A percentile compares a stretch with the other conserved stretches of the same genome.
These are phyloP conservation scores for Chlamydomonas eustigma DNA, from an alignment of 139 green algal genomes.

Conservation along the genomic window DNA sequence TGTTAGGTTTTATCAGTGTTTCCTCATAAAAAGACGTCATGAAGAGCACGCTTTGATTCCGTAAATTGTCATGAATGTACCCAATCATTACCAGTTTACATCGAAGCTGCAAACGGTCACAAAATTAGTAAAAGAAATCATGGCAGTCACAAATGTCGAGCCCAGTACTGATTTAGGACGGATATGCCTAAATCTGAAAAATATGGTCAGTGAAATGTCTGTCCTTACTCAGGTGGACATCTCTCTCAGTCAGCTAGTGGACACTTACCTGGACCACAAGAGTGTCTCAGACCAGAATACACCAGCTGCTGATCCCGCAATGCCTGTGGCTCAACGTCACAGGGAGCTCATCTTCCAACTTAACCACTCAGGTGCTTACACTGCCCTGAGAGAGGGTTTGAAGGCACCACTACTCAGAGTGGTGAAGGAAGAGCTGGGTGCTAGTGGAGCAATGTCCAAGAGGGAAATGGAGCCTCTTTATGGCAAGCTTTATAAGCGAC, in stretches of 20 bases:
- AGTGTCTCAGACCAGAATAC: too few species aligned
- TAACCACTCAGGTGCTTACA: slow-evolving; percentile 30
- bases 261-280: background rate
- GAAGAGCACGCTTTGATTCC: too few species aligned
- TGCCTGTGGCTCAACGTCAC: slow-evolving; percentile 5
- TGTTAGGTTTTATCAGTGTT: too few species aligned
- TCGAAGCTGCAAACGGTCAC: too few species aligned
- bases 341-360: slow-evolving; percentile 28
- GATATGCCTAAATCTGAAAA: too few species aligned
- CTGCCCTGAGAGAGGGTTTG: slow-evolving; percentile 14
- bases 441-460: background rate
- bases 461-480: slow-evolving; percentile 4
- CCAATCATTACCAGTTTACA: too few species aligned
- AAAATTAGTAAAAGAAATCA: too few species aligned
- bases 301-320: background rate
- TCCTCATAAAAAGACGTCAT: too few species aligned
- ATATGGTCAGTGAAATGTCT: too few species aligned
- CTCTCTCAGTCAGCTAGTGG: background rate
- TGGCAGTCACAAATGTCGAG: too few species aligned
- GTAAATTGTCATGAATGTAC: too few species aligned
- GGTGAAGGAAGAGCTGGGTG: background rate
- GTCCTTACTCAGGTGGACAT: background rate
- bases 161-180: too few species aligned
- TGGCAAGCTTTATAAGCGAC: background rate
- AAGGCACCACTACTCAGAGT: slow-evolving; percentile 6